Evolutionary conservation across 371 early-diverging fungal genomes (phyloP).

Genomic region (Syncephalis plumigaleata): DNA sequence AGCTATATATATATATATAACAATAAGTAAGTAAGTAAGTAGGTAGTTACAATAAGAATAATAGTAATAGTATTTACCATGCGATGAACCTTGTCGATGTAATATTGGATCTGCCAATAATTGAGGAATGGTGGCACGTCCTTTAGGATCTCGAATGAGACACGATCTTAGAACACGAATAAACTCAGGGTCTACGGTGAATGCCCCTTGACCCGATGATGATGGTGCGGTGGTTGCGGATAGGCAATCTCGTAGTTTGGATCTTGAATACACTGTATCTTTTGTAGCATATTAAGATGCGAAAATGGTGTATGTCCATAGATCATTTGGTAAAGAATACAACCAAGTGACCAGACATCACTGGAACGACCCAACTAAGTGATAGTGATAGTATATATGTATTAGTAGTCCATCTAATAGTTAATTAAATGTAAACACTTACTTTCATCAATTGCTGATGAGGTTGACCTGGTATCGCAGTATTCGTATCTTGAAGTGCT

Average conservation of each 20-base stretch:
- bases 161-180: constrained; percentile 41
- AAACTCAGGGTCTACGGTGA: constrained; percentile 18
- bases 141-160: constrained; percentile 41
- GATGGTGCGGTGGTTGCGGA: constrained; percentile 11
- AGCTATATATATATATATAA: too few species aligned
- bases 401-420: not conserved
- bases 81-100: constrained; percentile 10
- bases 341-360: constrained; percentile 97
- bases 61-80: not conserved
- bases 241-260: constrained; percentile 36
- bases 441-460: constrained; percentile 18
- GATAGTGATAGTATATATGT: not conserved
- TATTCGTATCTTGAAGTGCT: constrained; percentile 29
- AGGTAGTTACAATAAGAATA: too few species aligned
- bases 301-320: constrained; percentile 84
- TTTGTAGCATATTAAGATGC: constrained; percentile 38
- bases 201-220: not conserved
- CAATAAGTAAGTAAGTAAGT: too few species aligned
- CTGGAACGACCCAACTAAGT: constrained; percentile 42
- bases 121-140: constrained; percentile 49
- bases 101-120: constrained; percentile 48
- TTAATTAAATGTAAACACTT: not conserved
- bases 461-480: constrained; percentile 2
- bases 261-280: constrained; percentile 51
- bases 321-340: constrained; percentile 93